Evolutionary conservation across 805 yeast species (phyloP), one percentile per base, ranked within the genome.

Genomic region (Pichia sporocuriosa): DNA sequence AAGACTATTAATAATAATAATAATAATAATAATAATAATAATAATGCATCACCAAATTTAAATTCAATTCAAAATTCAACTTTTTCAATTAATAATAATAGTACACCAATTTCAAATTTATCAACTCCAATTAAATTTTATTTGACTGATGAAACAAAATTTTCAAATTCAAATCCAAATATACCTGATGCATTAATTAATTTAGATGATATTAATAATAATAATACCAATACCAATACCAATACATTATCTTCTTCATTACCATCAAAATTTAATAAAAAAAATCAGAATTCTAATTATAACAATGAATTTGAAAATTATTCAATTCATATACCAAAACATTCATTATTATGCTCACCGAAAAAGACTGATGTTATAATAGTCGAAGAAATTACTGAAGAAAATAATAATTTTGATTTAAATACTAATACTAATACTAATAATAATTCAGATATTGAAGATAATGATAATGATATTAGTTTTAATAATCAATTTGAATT

Each of bases 161-260:
- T 53, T 37, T 57, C 58, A 19, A 40, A 43, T 32, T 35, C 43
- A 28, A 49, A 50, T 41, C 51, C 63, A 6, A 39, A 46, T 15
- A 50, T 61, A 22, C 65, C 66, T 1, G 54, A 62, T 34, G 62
- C 66, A 1, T 47, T 62, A 13, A 63, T 63, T 16, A 61, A 63
- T 48, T 52, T 63, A 39, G 65, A 62, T 44, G 63, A 57, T 40
- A 51, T 60, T 5, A 49, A 55, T 30, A 53, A 42, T 32, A n/a
- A n/a, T n/a, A n/a, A n/a, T n/a, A n/a, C n/a, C n/a, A n/a, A n/a
- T n/a, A n/a, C n/a, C n/a, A n/a, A n/a, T n/a, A n/a, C n/a, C n/a
- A 47, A 38, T 19, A n/a, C 48, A 45, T 7, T 23, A 21, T 37
- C 45, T 17, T 28, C 46, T 13, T 23, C 44, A 4, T 34, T 32